Percentiles rank a stretch among this genome's conserved stretches.
Conservation (phyloP, 805 yeast species). For the Maudiozyma serrabonitensis region DNA sequence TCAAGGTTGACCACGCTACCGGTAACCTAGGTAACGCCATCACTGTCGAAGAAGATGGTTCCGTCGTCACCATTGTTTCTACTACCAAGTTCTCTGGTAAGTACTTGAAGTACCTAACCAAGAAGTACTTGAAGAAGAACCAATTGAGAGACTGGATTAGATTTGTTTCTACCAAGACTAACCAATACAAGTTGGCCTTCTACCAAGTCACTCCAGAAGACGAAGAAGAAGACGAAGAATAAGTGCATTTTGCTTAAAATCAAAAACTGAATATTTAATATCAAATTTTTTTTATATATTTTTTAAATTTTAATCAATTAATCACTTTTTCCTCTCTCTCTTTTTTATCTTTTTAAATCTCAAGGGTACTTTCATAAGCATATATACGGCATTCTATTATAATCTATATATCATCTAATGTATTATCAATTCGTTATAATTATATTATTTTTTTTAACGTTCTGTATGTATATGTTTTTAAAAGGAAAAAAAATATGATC, state of each 20-base stretch:
- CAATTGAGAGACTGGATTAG: slow-evolving; percentile 99
- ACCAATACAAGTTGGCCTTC: slow-evolving; percentile 96
- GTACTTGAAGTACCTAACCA: slow-evolving; percentile 98
- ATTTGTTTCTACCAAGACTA: slow-evolving; percentile 90
- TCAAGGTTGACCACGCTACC: slow-evolving; percentile 93
- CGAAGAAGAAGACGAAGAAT: slow-evolving; percentile 73
- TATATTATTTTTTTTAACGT: neutral
- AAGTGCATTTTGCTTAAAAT: slow-evolving; percentile 29
- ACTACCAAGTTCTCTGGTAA: slow-evolving; percentile 97
- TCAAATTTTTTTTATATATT: neutral
- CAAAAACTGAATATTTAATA: neutral
- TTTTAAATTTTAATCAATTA: neutral
- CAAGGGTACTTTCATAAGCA: too few species aligned
- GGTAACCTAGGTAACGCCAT: slow-evolving; percentile 96
- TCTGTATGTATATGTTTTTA: neutral
- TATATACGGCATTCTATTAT: neutral
- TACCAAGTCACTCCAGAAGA: slow-evolving; percentile 95
- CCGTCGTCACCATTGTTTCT: slow-evolving; percentile 80
- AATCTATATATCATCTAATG: neutral
- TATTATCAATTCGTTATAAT: neutral
- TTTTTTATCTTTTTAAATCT: too few species aligned
- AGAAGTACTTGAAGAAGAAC: slow-evolving; percentile 99
- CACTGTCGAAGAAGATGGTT: slow-evolving; percentile 81
- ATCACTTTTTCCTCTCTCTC: neutral
- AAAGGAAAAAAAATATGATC: neutral